These are phyloP conservation scores for Candida lessepsii DNA, from an alignment of 805 yeast species.

Conservation along the genomic window DNA sequence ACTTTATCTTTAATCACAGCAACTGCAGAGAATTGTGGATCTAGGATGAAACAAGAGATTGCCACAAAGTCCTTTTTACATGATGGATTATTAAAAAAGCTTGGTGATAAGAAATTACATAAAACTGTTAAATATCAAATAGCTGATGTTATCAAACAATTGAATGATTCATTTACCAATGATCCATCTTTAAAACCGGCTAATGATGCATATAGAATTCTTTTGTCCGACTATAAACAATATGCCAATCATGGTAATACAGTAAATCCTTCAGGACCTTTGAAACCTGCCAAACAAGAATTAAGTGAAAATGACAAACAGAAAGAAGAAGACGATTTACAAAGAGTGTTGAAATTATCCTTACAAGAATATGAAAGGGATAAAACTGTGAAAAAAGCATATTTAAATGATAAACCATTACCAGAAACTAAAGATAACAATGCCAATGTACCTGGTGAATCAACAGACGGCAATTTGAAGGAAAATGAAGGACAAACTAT, in stretches of 20 bases:
- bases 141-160: constrained; percentile 65
- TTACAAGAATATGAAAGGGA: constrained; percentile 56
- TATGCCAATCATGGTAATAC: constrained; percentile 17
- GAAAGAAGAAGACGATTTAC: constrained; percentile 73
- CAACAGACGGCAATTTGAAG: not conserved
- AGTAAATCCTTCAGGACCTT: constrained; percentile 36
- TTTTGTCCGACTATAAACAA: constrained; percentile 40
- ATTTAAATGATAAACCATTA: constrained; percentile 33
- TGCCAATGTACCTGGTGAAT: not conserved
- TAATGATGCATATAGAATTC: constrained; percentile 55
- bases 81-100: constrained; percentile 34
- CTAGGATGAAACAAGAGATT: constrained; percentile 44
- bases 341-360: constrained; percentile 72
- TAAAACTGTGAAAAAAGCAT: constrained; percentile 28
- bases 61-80: constrained; percentile 37
- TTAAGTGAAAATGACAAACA: constrained; percentile 44
- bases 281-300: constrained; percentile 56
- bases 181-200: constrained; percentile 80
- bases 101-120: constrained; percentile 62
- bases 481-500: constrained; percentile 29
- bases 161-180: constrained; percentile 58
- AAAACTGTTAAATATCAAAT: constrained; percentile 62
- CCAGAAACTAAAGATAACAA: constrained; percentile 22
- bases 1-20: constrained; percentile 37
- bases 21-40: constrained; percentile 45